Base-by-base conservation (phyloP, 2,329 filamentous ascomycete genomes). In the Colletotrichum viniferum region DNA sequence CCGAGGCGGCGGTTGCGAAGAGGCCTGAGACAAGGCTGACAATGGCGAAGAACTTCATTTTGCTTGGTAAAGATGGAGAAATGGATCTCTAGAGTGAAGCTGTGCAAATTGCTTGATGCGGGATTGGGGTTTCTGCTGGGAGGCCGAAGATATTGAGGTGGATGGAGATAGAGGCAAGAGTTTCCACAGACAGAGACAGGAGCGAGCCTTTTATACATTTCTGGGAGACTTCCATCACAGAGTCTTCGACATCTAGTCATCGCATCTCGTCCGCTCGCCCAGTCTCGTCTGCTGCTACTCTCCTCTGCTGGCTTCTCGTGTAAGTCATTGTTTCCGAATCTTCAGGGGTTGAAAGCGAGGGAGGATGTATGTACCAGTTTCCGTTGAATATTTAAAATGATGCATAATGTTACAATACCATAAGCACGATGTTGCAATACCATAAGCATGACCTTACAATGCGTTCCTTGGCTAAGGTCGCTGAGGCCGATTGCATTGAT, bases 1-100 rank as follows among this genome's bases (percentile, higher is more conserved):
- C 69, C 69, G 69, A 71, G 69, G 69, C 61, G 61, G 69, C 69
- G 26, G 61, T 71, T n/a, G 61, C 61, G 61, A 66, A 71, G 48
- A 71, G 69, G 69, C 69, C 61, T 24, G 69, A 71, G 48, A 66
- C 61, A 32, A 71, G 69, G 69, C 43, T 71, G 69, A 7, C 30
- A 28, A 7, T 52, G 69, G 61, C 48, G 18, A 48, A 66, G 26
- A 71, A 66, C 69, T 71, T 66, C 69, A 71, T 71, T 60, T 71
- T 71, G 12, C 18, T 65, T 71, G 61, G 13, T 21, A 71, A 60
- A 66, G 69, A 66, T 52, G 48, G 48, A 66, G 61, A 26, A 13
- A 66, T 2, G 3, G 48, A 66, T 71, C 61, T 71, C n/a, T 0
- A 71, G 7, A 71, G 14, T 71, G 32, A 66, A 21, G 26, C 14